Evolutionary conservation across 2,329 filamentous ascomycete species (phyloP).

Genomic region (Trichophyton equinum): DNA sequence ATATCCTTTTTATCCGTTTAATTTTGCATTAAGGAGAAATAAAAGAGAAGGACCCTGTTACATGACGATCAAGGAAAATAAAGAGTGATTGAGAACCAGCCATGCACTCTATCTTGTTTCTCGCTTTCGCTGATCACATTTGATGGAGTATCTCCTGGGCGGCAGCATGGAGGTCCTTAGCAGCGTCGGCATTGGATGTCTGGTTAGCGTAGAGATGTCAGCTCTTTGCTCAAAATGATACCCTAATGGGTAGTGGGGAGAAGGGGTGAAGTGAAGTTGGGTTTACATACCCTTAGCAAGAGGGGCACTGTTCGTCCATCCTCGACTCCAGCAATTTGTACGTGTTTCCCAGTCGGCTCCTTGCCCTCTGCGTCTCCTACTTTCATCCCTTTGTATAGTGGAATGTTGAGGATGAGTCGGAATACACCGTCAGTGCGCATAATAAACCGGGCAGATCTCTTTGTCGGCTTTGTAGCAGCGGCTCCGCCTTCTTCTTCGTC

Average conservation of each 20-base stretch:
- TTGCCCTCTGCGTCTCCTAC: conserved; percentile 53
- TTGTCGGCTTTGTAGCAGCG: conserved; percentile 16
- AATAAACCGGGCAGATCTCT: conserved; percentile 55
- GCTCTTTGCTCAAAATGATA: not conserved
- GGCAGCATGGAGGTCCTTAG: conserved; percentile 9
- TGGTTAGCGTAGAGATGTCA: not conserved
- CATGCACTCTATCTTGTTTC: not conserved
- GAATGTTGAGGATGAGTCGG: conserved; percentile 74
- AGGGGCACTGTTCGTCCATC: conserved; percentile 41
- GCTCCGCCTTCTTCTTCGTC: conserved; percentile 32
- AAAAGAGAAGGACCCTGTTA: not conserved
- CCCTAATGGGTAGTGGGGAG: not conserved
- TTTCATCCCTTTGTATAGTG: conserved; percentile 63
- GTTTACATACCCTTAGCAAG: conserved; percentile 42
- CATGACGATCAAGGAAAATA: not conserved
- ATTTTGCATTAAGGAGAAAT: not conserved
- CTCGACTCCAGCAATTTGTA: conserved; percentile 50
- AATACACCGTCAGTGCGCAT: conserved; percentile 87
- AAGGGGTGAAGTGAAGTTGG: not conserved
- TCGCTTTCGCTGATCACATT: conserved; percentile 1
- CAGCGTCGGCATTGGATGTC: conserved; percentile 6
- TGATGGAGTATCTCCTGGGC: conserved; percentile 6
- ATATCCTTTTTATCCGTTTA: not conserved
- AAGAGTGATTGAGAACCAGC: not conserved
- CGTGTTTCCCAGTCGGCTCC: conserved; percentile 57